These are phyloP conservation scores for Ploettnerulaceae sp. DNA, from an alignment of 2,329 filamentous ascomycete genomes.

Conservation along the genomic window DNA sequence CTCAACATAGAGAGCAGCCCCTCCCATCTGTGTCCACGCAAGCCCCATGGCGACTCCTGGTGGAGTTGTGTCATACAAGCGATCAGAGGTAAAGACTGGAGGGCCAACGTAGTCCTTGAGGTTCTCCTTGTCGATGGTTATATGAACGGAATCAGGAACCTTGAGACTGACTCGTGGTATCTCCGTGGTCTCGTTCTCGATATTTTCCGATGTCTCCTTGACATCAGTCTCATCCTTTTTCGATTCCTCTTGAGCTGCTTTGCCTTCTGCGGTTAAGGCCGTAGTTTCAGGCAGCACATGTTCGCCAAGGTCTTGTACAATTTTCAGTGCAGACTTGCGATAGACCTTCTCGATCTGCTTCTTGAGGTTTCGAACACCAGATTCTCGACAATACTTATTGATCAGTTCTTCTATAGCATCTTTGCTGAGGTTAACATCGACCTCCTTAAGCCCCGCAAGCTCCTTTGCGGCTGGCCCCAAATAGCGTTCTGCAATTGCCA, in stretches of 20 bases:
- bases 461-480: slow-evolving; percentile 93
- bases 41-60: slow-evolving; percentile 96
- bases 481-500: slow-evolving; percentile 93
- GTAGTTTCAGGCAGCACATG: slow-evolving; percentile 74
- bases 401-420: slow-evolving; percentile 94
- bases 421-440: slow-evolving; percentile 80
- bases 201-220: slow-evolving; percentile 53
- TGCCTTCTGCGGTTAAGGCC: slow-evolving; percentile 80
- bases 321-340: slow-evolving; percentile 93
- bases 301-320: slow-evolving; percentile 90
- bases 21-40: slow-evolving; percentile 96
- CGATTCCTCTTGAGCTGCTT: slow-evolving; percentile 66
- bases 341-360: slow-evolving; percentile 99
- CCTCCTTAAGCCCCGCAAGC: slow-evolving; percentile 81
- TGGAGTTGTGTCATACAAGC: slow-evolving; percentile 89
- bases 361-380: slow-evolving; percentile 94
- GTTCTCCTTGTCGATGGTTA: slow-evolving; percentile 82
- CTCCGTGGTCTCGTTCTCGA: slow-evolving; percentile 56
- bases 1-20: slow-evolving; percentile 94
- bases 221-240: slow-evolving; percentile 60
- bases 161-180: slow-evolving; percentile 69
- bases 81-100: slow-evolving; percentile 90
- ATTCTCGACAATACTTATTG: slow-evolving; percentile 97
- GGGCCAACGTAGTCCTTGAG: slow-evolving; percentile 96
- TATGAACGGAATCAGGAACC: slow-evolving; percentile 81